phyloP scores from a whole-genome alignment of 305 asterid species.

The Rubia tinctorum region DNA sequence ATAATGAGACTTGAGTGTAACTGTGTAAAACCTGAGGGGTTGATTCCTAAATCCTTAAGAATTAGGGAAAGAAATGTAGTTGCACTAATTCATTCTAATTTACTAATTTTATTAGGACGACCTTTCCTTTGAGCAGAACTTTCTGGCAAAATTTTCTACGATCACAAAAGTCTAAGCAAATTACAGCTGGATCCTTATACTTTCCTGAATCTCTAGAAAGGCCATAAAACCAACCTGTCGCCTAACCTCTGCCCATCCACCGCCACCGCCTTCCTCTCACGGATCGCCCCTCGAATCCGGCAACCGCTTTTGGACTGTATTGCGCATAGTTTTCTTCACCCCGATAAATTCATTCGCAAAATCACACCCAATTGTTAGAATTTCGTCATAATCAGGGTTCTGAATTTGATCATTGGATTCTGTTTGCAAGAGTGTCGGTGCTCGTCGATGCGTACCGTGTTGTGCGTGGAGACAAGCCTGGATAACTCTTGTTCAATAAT shows the following conservation, averaged over 20 bases:
- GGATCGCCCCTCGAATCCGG: not conserved
- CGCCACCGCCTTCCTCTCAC: not conserved
- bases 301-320: not conserved
- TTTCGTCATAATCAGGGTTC: not conserved
- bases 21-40: too few relatives aligned
- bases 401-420: not conserved
- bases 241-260: not conserved
- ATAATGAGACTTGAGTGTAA: too few relatives aligned
- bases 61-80: not conserved
- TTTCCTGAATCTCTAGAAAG: not conserved
- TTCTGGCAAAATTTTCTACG: not conserved
- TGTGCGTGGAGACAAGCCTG: not conserved
- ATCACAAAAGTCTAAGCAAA: not conserved
- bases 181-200: not conserved
- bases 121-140: not conserved
- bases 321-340: not conserved
- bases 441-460: slow-evolving; percentile 1
- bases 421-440: not conserved
- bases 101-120: not conserved
- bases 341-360: not conserved
- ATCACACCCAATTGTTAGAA: not conserved
- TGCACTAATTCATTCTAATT: too few relatives aligned
- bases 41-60: too few relatives aligned
- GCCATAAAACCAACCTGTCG: not conserved
- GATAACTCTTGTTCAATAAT: not conserved